Evolutionary conservation across 2,329 filamentous ascomycete genomes (phyloP), one percentile per base, ranked within the genome.

Genomic region (Alternaria rosae): DNA sequence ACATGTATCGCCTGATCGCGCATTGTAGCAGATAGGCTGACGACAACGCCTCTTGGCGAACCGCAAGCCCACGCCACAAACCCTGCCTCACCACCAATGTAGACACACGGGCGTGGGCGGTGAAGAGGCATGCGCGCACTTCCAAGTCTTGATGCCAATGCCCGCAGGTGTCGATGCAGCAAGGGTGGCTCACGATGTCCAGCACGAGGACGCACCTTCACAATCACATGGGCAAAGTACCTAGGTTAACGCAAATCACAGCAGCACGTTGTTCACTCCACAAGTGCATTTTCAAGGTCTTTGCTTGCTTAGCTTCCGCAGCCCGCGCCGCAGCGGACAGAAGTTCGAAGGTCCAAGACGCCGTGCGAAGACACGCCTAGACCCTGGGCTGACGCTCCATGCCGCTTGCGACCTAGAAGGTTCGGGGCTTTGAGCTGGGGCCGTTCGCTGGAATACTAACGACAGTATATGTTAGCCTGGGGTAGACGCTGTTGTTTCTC

Each of bases 331-430:
- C 15, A 13, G 47, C 30, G 47, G 13, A 32, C 32, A 35, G 28
- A 51, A 51, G 20, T 21, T 35, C 41, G 41, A 54, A 54, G 35
- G 35, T 23, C 47, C 47, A 38, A 51, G 47, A 51, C 28, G 35
- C 47, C 28, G n/a, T 51, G 47, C 47, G 20, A 35, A 51, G 47
- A 25, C 47, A 51, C 26, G 52, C 52, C 52, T 30, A 54, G 32
- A 41, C 41, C 28, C 41, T 54, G 26, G 52, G 52, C 52, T 54
- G 52, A 54, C 26, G 41, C 41, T 44, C 41, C 38, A 41, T 44
- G 21, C 42, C 41, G 28, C 43, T 43, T 53, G 51, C 51, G 47
- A n/a, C 47, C 47, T 51, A 51, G 47, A 32, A 38, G 35, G n/a
- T 35, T 38, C 47, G 28, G 47, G 13, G 47, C 47, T n/a, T 51